Percentiles rank a stretch among this genome's conserved stretches.
Conservation (phyloP, 208 protist genomes). For the Leishmania gerbilli region DNA sequence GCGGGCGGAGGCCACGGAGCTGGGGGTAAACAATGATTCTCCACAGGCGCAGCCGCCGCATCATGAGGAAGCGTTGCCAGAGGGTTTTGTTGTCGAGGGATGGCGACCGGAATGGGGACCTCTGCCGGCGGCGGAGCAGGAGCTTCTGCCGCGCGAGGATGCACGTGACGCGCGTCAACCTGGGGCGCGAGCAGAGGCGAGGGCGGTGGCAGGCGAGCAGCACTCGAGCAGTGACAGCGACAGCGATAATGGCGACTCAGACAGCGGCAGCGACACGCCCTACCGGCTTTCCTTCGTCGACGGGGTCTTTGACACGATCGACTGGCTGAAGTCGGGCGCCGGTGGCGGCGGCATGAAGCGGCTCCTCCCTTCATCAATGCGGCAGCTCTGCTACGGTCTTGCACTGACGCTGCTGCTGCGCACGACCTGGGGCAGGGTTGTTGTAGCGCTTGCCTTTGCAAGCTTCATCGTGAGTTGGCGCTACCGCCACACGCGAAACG, state of each 20-base stretch:
- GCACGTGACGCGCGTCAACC: not conserved
- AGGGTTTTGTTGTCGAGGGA: not conserved
- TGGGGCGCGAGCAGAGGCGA: not conserved
- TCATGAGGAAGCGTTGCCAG: not conserved
- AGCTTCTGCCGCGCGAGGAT: not conserved
- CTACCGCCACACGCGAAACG: slow-evolving; percentile 31
- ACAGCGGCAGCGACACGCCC: not conserved
- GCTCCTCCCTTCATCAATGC: not conserved
- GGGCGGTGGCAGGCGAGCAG: not conserved
- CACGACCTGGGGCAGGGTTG: slow-evolving; percentile 24
- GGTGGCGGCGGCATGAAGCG: slow-evolving; percentile 11
- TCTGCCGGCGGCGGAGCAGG: not conserved
- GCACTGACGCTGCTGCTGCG: slow-evolving; percentile 31
- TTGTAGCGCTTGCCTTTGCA: slow-evolving; percentile 13
- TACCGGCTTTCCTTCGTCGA: slow-evolving; percentile 26
- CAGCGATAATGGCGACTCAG: not conserved
- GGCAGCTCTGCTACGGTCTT: slow-evolving; percentile 19
- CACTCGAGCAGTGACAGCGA: not conserved
- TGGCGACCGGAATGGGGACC: slow-evolving; percentile 15
- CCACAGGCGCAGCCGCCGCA: not conserved
- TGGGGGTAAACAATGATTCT: not conserved
- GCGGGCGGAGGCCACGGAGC: not conserved
- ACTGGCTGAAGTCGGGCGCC: slow-evolving; percentile 7
- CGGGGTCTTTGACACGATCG: slow-evolving; percentile 26
- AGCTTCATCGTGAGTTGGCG: slow-evolving; percentile 34